phyloP scores from a whole-genome alignment of 2,329 filamentous ascomycete species.

The Cladophialophora yegresii region DNA sequence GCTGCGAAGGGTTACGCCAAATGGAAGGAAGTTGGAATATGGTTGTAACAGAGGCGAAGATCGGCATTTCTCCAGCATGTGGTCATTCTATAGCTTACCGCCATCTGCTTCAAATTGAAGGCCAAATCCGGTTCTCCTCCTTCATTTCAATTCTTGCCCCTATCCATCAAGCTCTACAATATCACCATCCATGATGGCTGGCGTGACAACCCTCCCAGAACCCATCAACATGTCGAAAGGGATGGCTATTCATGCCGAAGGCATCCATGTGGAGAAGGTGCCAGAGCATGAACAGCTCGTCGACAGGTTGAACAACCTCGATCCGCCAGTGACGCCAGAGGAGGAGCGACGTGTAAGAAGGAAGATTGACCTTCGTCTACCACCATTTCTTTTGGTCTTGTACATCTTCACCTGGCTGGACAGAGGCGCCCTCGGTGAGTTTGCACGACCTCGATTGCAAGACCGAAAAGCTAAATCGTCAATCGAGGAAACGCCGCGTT shows the following conservation, averaged over 20 bases:
- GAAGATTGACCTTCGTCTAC: slow-evolving; percentile 21
- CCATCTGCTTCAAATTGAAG: background rate
- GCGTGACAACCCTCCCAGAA: slow-evolving; percentile 15
- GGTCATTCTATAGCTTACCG: background rate
- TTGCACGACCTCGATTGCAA: background rate
- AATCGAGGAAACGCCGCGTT: slow-evolving; percentile 19
- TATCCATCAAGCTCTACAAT: background rate
- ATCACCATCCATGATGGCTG: slow-evolving; percentile 13
- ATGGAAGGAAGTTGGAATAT: background rate
- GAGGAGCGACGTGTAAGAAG: slow-evolving; percentile 14
- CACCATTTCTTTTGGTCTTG: slow-evolving; percentile 21
- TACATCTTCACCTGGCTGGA: slow-evolving; percentile 28
- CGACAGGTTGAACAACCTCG: slow-evolving; percentile 20
- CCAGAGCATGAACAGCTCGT: slow-evolving; percentile 21
- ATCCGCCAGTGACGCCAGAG: slow-evolving; percentile 19
- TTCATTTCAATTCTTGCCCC: background rate
- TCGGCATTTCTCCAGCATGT: slow-evolving; percentile 2
- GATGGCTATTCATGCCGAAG: slow-evolving; percentile 5
- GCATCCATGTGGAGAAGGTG: slow-evolving; percentile 22
- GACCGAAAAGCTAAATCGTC: background rate
- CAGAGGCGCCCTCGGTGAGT: slow-evolving; percentile 19
- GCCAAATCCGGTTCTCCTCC: background rate
- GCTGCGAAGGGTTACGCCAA: background rate
- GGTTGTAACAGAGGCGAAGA: background rate
- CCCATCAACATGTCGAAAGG: slow-evolving; percentile 16